A percentile compares a stretch with the other conserved stretches of the same genome.
Conservation (phyloP, 805 yeast genomes). For the Candida xiaguanensis region DNA sequence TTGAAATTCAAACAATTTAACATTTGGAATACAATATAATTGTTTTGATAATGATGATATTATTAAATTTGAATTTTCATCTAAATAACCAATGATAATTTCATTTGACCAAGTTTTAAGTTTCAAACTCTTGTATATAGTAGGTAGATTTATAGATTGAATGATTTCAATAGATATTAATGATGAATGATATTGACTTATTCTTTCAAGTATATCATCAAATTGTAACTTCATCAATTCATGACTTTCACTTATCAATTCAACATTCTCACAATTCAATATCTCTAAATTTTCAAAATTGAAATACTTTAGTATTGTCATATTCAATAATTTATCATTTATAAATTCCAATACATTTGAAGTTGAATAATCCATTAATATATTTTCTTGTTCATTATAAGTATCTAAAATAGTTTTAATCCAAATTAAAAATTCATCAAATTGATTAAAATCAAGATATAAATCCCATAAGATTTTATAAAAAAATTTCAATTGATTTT, state of each 20-base stretch:
- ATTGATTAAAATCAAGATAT: constrained; percentile 44
- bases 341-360: constrained; percentile 23
- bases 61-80: constrained; percentile 4
- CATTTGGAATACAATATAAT: constrained; percentile 3
- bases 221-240: not conserved
- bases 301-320: constrained; percentile 19
- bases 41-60: not conserved
- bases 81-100: constrained; percentile 6
- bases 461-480: constrained; percentile 39
- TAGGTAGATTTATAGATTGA: constrained; percentile 4
- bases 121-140: constrained; percentile 2
- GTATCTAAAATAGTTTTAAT: constrained; percentile 32
- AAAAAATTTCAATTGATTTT: constrained; percentile 21
- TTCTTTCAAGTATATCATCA: not conserved
- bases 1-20: constrained; percentile 7
- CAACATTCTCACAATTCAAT: not conserved
- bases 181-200: constrained; percentile 6
- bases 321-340: constrained; percentile 13
- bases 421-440: constrained; percentile 47
- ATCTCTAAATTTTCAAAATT: constrained; percentile 2
- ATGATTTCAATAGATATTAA: not conserved
- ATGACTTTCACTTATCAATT: not conserved
- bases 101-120: not conserved
- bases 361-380: constrained; percentile 11
- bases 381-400: constrained; percentile 24